These are phyloP conservation scores for Heliosperma pusillum DNA, from an alignment of 148 eudicot genomes.

Conservation along the genomic window DNA sequence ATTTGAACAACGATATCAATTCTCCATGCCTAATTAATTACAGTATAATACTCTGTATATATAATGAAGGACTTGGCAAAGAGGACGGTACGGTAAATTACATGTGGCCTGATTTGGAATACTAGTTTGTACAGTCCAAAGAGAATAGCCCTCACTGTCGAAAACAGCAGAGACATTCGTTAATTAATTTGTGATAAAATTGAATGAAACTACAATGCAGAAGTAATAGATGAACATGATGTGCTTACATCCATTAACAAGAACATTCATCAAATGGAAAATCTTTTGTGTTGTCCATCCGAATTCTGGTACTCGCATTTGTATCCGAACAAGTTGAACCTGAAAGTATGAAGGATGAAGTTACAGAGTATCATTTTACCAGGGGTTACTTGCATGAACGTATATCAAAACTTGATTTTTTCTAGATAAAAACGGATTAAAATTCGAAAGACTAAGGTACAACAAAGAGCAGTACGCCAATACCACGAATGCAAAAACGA, in stretches of 20 bases:
- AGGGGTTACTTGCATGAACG: background rate
- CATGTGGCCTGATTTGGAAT: slow-evolving; percentile 33
- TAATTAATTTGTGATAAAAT: background rate
- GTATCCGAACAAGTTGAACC: slow-evolving; percentile 73
- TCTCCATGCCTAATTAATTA: background rate
- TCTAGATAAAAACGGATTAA: too few relatives aligned
- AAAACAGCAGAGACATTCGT: slow-evolving; percentile 8
- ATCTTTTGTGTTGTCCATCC: slow-evolving; percentile 89
- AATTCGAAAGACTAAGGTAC: too few relatives aligned
- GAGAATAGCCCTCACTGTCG: slow-evolving; percentile 56
- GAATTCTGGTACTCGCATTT: slow-evolving; percentile 62
- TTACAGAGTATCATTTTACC: background rate
- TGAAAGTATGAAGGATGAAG: slow-evolving; percentile 12
- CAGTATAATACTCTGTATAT: too few relatives aligned
- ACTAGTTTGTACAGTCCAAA: slow-evolving; percentile 51
- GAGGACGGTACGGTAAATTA: slow-evolving; percentile 24
- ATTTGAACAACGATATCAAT: background rate
- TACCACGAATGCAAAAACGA: too few relatives aligned
- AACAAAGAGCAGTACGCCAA: too few relatives aligned
- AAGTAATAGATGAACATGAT: slow-evolving; percentile 13
- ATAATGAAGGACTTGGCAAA: background rate
- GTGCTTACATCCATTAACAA: slow-evolving; percentile 69
- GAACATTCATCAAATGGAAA: slow-evolving; percentile 73
- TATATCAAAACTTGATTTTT: too few relatives aligned
- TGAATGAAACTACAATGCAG: background rate